Base-by-base conservation (phyloP, 305 asterid genomes). In the Salvia sclarea region DNA sequence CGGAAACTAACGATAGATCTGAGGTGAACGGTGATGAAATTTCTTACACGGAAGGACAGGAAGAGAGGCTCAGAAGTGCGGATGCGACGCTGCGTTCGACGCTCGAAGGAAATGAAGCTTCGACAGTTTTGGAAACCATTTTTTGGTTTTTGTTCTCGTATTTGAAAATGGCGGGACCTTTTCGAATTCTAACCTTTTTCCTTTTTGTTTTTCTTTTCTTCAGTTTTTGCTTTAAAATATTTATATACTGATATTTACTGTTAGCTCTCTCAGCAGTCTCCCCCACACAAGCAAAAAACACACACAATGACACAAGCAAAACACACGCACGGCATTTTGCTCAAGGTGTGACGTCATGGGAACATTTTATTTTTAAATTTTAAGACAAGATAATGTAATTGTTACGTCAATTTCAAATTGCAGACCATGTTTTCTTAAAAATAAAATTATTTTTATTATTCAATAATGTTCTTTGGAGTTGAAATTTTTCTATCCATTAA, bases 21-120 rank as follows among this genome's bases (percentile, higher is more conserved):
- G n/a, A 38, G 59, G 9, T 43, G 62, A 47, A 33, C 68, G 37
- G 44, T 2, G 47, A 40, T 58, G 61, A 22, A 61, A 52, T 38
- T 30, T 41, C 79, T 78, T 75, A 91, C 95, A 57, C 80, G 25
- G 89, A 64, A 56, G 80, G 66, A 49, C 80, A 67, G 54, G 82
- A 43, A 53, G 91, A 82, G 53, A 93, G 95, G 59, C 86, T 88
- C 70, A 93, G 90, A 40, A 93, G 96, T 38, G 92, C 87, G 38
- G 95, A 87, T 78, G 96, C 95, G 52, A 81, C 95, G 10, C 66
- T 81, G 72, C 75, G 84, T 66, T 88, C 97, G 48, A 76, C 61
- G 57, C 62, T 66, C 22, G 82, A 74, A 48, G 95, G 95, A 81
- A 90, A 93, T 73, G 89, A 77, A 64, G 83, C 85, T 64, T 69